These are phyloP conservation scores for Tricholoma furcatifolium DNA, from an alignment of 768 basidiomycete species.

Conservation along the genomic window DNA sequence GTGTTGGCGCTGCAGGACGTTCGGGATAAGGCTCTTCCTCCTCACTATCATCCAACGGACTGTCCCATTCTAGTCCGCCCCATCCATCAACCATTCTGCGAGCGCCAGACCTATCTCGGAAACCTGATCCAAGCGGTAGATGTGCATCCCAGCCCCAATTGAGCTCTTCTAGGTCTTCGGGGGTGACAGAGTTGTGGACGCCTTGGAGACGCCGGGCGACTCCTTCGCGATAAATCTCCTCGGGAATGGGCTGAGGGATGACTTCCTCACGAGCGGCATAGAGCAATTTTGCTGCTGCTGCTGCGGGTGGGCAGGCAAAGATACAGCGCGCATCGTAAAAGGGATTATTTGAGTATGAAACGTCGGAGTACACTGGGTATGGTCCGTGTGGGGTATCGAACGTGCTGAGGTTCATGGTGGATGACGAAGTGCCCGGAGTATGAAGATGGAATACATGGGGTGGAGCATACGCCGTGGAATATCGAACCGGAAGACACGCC, in stretches of 20 bases:
- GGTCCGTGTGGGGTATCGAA: slow-evolving; percentile 37
- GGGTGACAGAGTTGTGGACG: slow-evolving; percentile 24
- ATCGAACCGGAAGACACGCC: slow-evolving; percentile 53
- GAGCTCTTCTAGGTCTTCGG: slow-evolving; percentile 58
- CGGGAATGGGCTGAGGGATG: slow-evolving; percentile 41
- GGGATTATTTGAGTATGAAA: slow-evolving; percentile 26
- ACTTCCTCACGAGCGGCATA: slow-evolving; percentile 60
- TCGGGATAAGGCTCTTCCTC: not conserved
- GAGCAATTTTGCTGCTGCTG: slow-evolving; percentile 59
- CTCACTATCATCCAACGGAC: not conserved
- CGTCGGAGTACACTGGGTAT: slow-evolving; percentile 44
- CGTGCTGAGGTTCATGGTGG: slow-evolving; percentile 19
- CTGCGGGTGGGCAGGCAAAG: slow-evolving; percentile 42
- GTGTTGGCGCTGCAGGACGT: not conserved
- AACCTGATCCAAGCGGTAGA: slow-evolving; percentile 19
- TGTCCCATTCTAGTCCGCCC: not conserved
- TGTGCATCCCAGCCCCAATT: slow-evolving; percentile 39
- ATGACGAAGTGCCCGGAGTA: slow-evolving; percentile 35
- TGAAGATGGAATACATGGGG: slow-evolving; percentile 45
- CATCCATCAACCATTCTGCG: not conserved
- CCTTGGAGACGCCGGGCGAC: slow-evolving; percentile 22
- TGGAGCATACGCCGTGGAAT: slow-evolving; percentile 57
- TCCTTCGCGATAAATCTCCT: slow-evolving; percentile 30
- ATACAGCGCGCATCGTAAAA: slow-evolving; percentile 27
- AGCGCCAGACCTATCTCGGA: slow-evolving; percentile 1